Evolutionary conservation across 2,329 filamentous ascomycete genomes (phyloP).

Genomic region (Aureobasidium subglaciale): DNA sequence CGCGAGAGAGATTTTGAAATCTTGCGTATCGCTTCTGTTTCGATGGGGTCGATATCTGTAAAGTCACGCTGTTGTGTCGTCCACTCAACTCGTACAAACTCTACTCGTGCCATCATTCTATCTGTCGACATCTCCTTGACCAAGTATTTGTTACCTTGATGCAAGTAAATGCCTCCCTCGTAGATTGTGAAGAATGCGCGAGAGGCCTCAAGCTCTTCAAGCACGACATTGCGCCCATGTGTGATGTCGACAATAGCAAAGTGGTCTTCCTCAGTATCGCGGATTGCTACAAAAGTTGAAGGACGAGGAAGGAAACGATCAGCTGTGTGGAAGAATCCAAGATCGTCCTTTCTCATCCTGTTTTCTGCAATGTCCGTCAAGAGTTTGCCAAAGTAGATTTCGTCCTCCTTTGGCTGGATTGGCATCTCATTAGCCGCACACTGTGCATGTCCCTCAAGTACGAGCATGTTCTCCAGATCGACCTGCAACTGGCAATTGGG

Average conservation of each 20-base stretch:
- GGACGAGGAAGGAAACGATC: conserved; percentile 80
- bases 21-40: conserved; percentile 77
- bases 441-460: conserved; percentile 88
- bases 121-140: conserved; percentile 83
- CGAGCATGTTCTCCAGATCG: conserved; percentile 84
- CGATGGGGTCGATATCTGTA: conserved; percentile 87
- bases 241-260: conserved; percentile 91
- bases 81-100: conserved; percentile 88
- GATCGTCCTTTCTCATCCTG: conserved; percentile 63
- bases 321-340: conserved; percentile 86
- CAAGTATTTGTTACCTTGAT: conserved; percentile 89
- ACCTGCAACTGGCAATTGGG: conserved; percentile 85
- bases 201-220: conserved; percentile 93
- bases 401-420: conserved; percentile 69
- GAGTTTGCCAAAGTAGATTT: conserved; percentile 69
- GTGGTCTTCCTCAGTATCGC: conserved; percentile 83
- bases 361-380: conserved; percentile 65
- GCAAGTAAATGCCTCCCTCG: conserved; percentile 92
- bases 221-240: conserved; percentile 70
- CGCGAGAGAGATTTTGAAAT: conserved; percentile 58
- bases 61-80: conserved; percentile 87
- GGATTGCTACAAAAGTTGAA: conserved; percentile 75
- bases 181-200: conserved; percentile 95
- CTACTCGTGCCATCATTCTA: conserved; percentile 74
- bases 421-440: conserved; percentile 95